Evolutionary conservation across 495 filamentous ascomycete genomes (phyloP).

Genomic region (Penicillium flavigenum): DNA sequence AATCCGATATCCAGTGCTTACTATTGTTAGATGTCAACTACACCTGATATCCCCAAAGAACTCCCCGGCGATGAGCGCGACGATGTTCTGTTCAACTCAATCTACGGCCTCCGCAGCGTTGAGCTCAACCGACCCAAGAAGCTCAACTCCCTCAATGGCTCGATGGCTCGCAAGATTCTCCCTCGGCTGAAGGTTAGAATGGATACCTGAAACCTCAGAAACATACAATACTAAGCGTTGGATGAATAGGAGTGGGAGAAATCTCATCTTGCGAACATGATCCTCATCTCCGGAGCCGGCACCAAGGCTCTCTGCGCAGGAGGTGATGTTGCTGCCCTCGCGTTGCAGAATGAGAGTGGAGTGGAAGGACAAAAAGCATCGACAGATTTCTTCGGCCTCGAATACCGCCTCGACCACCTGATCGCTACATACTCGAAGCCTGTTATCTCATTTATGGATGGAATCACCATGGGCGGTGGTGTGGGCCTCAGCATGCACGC

Average conservation of each 20-base stretch:
- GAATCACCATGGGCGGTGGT: conserved; percentile 96
- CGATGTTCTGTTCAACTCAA: conserved; percentile 86
- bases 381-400: conserved; percentile 81
- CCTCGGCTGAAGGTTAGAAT: conserved; percentile 66
- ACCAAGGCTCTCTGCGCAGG: conserved; percentile 86
- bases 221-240: conserved; percentile 20
- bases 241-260: conserved; percentile 77
- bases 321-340: conserved; percentile 81
- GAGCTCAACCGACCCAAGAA: conserved; percentile 92
- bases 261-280: conserved; percentile 86
- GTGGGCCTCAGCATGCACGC: conserved; percentile 93
- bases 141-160: conserved; percentile 85
- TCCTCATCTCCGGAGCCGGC: conserved; percentile 88
- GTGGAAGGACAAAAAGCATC: conserved; percentile 65
- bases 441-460: conserved; percentile 94
- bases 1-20: conserved; percentile 10
- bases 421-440: conserved; percentile 95
- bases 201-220: background rate
- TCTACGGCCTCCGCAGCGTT: conserved; percentile 86
- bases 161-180: conserved; percentile 90
- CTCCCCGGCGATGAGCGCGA: conserved; percentile 69
- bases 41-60: conserved; percentile 50
- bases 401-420: conserved; percentile 91
- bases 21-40: conserved; percentile 56
- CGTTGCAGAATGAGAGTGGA: conserved; percentile 66